phyloP scores from a whole-genome alignment of 352 stramenopile genomes.

The Phytopythium cucurbitacearum region DNA sequence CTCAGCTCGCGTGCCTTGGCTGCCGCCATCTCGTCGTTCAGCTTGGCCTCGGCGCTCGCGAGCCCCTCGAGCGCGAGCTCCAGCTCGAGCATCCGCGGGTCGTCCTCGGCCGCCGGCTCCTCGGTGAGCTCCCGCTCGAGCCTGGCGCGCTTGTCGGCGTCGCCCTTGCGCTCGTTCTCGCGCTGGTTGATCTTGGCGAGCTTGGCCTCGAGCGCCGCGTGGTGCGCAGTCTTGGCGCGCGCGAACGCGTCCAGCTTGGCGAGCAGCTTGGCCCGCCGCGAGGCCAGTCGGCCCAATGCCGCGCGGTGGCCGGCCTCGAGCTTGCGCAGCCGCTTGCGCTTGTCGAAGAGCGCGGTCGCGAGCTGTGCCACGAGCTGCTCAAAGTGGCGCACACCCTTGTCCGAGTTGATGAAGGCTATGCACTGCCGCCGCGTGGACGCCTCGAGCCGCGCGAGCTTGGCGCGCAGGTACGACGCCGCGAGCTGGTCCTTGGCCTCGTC shows the following conservation, averaged over 20 bases:
- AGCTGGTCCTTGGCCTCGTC: slow-evolving; percentile 67
- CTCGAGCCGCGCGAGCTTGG: slow-evolving; percentile 44
- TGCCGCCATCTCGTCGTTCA: slow-evolving; percentile 15
- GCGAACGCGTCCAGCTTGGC: slow-evolving; percentile 15
- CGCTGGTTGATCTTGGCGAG: neutral
- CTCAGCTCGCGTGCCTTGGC: slow-evolving; percentile 21
- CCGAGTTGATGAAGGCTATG: slow-evolving; percentile 60
- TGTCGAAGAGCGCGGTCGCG: slow-evolving; percentile 20
- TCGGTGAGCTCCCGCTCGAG: slow-evolving; percentile 24
- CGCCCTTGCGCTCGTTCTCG: neutral
- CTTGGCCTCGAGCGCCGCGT: neutral
- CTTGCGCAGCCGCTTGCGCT: slow-evolving; percentile 38
- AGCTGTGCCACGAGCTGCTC: slow-evolving; percentile 29
- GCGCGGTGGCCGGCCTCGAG: slow-evolving; percentile 29
- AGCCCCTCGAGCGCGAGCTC: slow-evolving; percentile 35
- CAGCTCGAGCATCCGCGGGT: slow-evolving; percentile 40
- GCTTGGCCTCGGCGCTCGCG: slow-evolving; percentile 20
- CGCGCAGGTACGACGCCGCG: slow-evolving; percentile 42
- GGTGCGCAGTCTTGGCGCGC: neutral
- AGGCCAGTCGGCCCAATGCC: slow-evolving; percentile 13
- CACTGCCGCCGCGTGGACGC: slow-evolving; percentile 53
- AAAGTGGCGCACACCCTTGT: slow-evolving; percentile 40
- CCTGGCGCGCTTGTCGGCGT: slow-evolving; percentile 21
- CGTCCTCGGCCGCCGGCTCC: slow-evolving; percentile 15
- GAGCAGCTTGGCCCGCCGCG: slow-evolving; percentile 27